Base-by-base conservation (phyloP, 306 rosid species). In the Quercus ilex region DNA sequence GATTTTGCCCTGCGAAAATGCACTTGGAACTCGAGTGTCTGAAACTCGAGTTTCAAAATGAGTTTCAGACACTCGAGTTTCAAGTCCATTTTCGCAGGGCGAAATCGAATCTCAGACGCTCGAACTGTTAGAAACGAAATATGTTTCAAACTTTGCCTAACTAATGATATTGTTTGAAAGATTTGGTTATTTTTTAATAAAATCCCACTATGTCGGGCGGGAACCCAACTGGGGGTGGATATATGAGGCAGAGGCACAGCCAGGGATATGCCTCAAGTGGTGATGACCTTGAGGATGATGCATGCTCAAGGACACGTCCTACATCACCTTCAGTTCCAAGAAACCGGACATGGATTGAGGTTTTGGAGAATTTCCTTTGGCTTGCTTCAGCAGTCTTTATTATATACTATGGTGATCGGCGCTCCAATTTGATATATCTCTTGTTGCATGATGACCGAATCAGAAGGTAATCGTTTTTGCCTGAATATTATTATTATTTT, bases 261-360 rank as follows among this genome's bases (percentile, higher is more conserved):
- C 99, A 89, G 78, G 98, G 98, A 5, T 91, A 93, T 89, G 95
- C 89, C 4, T 91, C 97, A n/a, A 93, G 98, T 59, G 97, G 98
- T 5, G 99, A 95, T 90, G 99, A 95, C 84, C 84, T 95, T 53
- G 99, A 96, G 79, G 99, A 96, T 59, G 99, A 96, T 83, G 98
- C 98, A 18, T 90, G 96, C 79, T 96, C 99, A 0, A 88, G 93
- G 91, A 73, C 69, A 15, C 90, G 86, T 30, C 18, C 81, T 74
- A 65, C 88, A 55, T 55, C 82, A 23, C 84, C 87, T 73, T 80
- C 86, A 2, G 79, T 46, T 88, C 86, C 92, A 5, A 83, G 89
- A 35, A 80, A 56, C 31, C 86, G 90, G 89, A 88, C 97, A 0
- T 83, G 92, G 94, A 69, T 85, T 25, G 98, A 90, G 86, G 82